Base-by-base conservation (phyloP, 1,284 basidiomycete species). In the Polyporus tsugae region DNA sequence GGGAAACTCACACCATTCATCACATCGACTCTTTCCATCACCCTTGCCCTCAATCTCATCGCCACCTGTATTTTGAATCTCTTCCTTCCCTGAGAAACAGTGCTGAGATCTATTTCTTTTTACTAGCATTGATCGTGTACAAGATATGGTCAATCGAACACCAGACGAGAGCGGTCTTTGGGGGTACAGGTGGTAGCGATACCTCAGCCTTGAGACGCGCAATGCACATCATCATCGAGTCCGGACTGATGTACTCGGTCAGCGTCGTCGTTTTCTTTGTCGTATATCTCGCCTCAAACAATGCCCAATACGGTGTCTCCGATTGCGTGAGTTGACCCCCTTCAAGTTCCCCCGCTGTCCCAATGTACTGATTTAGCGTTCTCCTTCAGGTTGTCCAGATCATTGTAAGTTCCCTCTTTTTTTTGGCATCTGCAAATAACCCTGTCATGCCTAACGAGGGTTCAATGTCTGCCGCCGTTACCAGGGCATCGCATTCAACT, bases 11-110 rank as follows among this genome's bases (percentile, higher is more conserved):
- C 75, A 42, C 82, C 81, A 1, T 82, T 81, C 68, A 81, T 82
- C 63, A 79, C 78, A 3, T 77, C 77, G 39, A 79, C 80, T 73
- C 76, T 82, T 39, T 75, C 76, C 57, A 72, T 82, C 22, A 83
- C 82, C 0, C 74, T 84, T 4, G 78, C 76, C 6, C 77, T 78
- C 6, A 83, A 83, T 52, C 53, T 81, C 13, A 66, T 80, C 0
- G 79, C 81, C 10, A 83, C 82, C 0, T 75, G 82, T 83, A 35
- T 65, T 17, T 35, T 4, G 17, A 0, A 3, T 55, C 17, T 10
- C 29, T 33, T 33, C 2, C 2, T 29, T 29, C 13, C 4, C 52
- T 1, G 15, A 19, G 4, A 29, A 52, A 13, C 13, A 0, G 6
- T 17, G 52, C 29, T 55, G 29, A 55, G 10, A 2, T 17, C 3